Evolutionary conservation across 2,329 filamentous ascomycete genomes (phyloP), one percentile per base, ranked within the genome.

Genomic region (Bertia moriformis): DNA sequence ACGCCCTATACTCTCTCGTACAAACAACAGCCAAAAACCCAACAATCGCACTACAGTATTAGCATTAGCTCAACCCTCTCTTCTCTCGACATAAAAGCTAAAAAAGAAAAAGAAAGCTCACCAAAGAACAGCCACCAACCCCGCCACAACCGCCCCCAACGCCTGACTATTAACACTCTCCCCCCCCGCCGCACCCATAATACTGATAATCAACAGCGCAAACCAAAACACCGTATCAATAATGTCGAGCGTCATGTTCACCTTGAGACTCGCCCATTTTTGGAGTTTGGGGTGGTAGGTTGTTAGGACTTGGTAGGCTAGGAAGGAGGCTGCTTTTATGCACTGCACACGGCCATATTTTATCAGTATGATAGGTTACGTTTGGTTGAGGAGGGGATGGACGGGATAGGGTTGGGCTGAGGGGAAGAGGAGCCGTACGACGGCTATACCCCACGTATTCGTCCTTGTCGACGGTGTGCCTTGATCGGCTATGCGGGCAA

Each of bases 171-270:
- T 29, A 10, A n/a, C n/a, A 33, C 41, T 48, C 13, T 18, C 18
- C 2, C 41, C 37, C 1, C 40, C 42, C 3, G 14, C 38, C 2
- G 46, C 39, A 0, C 45, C 47, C 41, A 50, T 42, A 1, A 49
- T 46, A 2, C 41, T 45, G 22, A 51, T 45, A 5, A 51, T 40
- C n/a, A 50, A 49, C 2, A 51, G 35, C 0, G 44, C 48, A 14
- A 51, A 47, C 47, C 48, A 51, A 15, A 51, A 50, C 2, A 51
- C 24, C 0, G 47, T 51, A 12, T 51, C 49, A 10, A 51, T 46
- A 1, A 49, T 41, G 14, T 46, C 44, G 7, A 51, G 38, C 2
- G 46, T 42, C 39, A 48, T 44, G 14, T 50, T 44, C 4, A 39
- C 48, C 38, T 47, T 49, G 2, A 40, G 37, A 12, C 45, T 51